Base-by-base conservation (phyloP, 2,329 filamentous ascomycete genomes). In the Chaetomium olivaceum region DNA sequence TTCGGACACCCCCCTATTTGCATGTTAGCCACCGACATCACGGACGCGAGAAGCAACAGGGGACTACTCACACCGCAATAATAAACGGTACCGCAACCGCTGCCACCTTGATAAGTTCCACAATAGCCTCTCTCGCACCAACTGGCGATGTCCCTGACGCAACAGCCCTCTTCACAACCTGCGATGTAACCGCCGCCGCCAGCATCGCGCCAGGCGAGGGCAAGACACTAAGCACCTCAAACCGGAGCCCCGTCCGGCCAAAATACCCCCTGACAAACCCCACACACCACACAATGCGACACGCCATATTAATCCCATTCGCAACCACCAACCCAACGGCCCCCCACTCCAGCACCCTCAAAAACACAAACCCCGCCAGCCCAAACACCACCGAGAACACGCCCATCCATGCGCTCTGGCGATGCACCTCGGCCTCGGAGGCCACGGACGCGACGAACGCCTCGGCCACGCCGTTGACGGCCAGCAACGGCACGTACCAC, bases 401-500 rank as follows among this genome's bases (percentile, higher is more conserved):
- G 4, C 86, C 85, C 94, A 99, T 98, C 88, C 89, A 95, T 4
- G 87, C 76, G 0, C 91, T 92, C 76, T 99, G 95, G 4, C 76
- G 77, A 68, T 92, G 87, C 3, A 99, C 85, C 70, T 98, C 85
- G 4, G 83, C 78, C 68, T 92, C 85, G 0, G 86, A 89, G 0
- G 94, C 93, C 0, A 96, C 91, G 2, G 92, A 92, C 0, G 93
- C 89, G 19, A 98, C 93, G 72, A 99, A 98, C 0, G 93, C 92
- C 78, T 99, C 95, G 1, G 90, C 87, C 25, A 98, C 87, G 60
- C 95, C 95, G 74, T 99, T 99, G 72, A 96, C 80, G 3, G 94
- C 95, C 4, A 98, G 84, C 29, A 98, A 87, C 0, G 95, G 95
- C 66, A 99, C 91, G 79, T 97, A 98, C 77, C 92, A 93, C 79